Evolutionary conservation across 2,329 filamentous ascomycete species (phyloP), one percentile per base, ranked within the genome.

Genomic region (Aspergillus pseudoterreus): DNA sequence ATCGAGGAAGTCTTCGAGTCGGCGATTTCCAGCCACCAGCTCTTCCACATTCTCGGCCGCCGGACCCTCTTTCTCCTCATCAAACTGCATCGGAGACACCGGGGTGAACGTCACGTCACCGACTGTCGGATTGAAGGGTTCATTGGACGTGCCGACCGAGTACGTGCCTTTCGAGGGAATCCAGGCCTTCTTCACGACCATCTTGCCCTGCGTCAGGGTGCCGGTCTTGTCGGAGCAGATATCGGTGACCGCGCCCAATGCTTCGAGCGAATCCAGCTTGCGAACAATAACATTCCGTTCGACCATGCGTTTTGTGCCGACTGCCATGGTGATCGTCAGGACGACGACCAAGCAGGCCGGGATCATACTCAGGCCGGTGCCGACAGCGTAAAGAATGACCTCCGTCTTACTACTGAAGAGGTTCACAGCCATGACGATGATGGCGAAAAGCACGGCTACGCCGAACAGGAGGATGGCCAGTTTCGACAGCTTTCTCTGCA

Each of bases 351-450:
- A 72, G 10, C 78, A 79, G 3, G 78, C 81, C 0, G 81, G 81
- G 59, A 84, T 81, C 77, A 82, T 82, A 43, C 75, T 78, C 4
- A 83, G 64, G 30, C 75, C 77, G 1, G 75, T 78, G 3, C 77
- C 78, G n/a, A 83, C 79, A 12, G 79, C 81, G 54, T 83, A 83
- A 53, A 83, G 83, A 58, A 85, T 80, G 53, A 85, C 81, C 55
- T 84, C 80, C 27, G 76, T 72, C 24, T 72, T 66, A 22, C 65
- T 63, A 24, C 71, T 66, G 58, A 81, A 83, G 2, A 74, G 58
- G 68, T 85, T 87, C 53, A 83, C 82, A 22, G 75, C 83, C 44
- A 87, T 76, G 19, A 86, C 83, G 60, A 87, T 81, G 57, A 88
- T 80, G n/a, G 84, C 83, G 55, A 83, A 84, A 15, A 87, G 58